Evolutionary conservation across 2,329 filamentous ascomycete species (phyloP), one percentile per base, ranked within the genome.

Genomic region (Teratosphaeria viscida): DNA sequence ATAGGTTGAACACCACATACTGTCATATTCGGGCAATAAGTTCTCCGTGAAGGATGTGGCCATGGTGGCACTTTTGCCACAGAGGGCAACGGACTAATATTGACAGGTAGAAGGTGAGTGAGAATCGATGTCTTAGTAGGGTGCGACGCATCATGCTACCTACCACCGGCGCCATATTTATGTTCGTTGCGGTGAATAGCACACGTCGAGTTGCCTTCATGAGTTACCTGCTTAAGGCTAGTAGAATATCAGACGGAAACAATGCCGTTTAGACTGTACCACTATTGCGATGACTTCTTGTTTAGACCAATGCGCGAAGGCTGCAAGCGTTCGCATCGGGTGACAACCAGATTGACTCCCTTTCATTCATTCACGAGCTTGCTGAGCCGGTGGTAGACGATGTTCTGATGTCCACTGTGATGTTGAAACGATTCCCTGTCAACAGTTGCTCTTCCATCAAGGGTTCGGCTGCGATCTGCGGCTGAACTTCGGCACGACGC

Each of bases 41-140:
- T 61, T 52, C 5, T 59, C 27, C 3, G 62, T 54, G 56, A 67
- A 67, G 29, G 54, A 60, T 19, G 43, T 37, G 23, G 65, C 65
- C 64, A 67, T 63, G 57, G 52, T 60, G 0, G 64, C 57, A 39
- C 58, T 62, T 55, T 67, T 67, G 34, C 65, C 65, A 32, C 65
- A 67, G 8, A 66, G 63, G 10, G 63, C 63, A 37, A 67, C 61
- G 29, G 29, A 32, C 29, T 32, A 32, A 32, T 32, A 32, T 5
- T 32, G 29, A 32, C 29, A 32, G 29, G 29, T 32, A 32, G 29
- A 32, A 32, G 1, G 29, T 32, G 5, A 32, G 29, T 32, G 7
- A 32, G 29, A 32, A 2, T 32, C 7, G 29, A 32, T 32, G 29
- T 32, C 29, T 32, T 7, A 32, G 29, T 32, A 32, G 29, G 29